Base-by-base conservation (phyloP, 176 grass and related monocot species). In the Canna indica region DNA sequence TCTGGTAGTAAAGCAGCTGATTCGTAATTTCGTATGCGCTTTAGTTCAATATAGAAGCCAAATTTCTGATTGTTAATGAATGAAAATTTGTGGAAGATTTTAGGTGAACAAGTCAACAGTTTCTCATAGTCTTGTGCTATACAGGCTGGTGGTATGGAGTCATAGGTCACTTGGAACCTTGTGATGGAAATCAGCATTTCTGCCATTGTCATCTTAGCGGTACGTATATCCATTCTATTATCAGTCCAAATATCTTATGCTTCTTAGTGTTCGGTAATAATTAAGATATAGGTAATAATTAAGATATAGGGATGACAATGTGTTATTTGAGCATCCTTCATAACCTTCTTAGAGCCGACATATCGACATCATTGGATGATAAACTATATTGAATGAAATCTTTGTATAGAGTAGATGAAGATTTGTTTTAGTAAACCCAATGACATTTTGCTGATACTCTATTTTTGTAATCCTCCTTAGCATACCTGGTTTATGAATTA, bases 71-170 rank as follows among this genome's bases (percentile, higher is more conserved):
- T 42, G 30, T 13, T 22, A 34, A 25, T 52, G 18, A 52, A n/a
- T n/a, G n/a, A n/a, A n/a, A n/a, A n/a, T n/a, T n/a, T n/a, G n/a
- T n/a, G n/a, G n/a, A n/a, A n/a, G n/a, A n/a, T n/a, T n/a, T 47
- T 38, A 59, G 79, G 60, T 33, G 74, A 65, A 65, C 50, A 84
- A 77, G 59, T 84, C 47, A 85, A 84, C 63, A 65, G 57, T 73
- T n/a, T 18, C 50, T 69, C 44, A 5, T 79, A 74, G 59, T 90
- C 72, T 82, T 69, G n/a, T n/a, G n/a, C n/a, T 87, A 3, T 74
- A 60, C 82, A 99, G 94, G 94, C 76, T 99, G 94, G 94, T 99
- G 94, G 94, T 99, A 99, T 86, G 94, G 90, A 78, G 90, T 90
- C 64, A 87, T 99, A 69, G 86, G 89, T 42, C 94, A 99, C 81